Evolutionary conservation across 169 alveolate genomes (phyloP).

Genomic region (Theileria luwenshuni): DNA sequence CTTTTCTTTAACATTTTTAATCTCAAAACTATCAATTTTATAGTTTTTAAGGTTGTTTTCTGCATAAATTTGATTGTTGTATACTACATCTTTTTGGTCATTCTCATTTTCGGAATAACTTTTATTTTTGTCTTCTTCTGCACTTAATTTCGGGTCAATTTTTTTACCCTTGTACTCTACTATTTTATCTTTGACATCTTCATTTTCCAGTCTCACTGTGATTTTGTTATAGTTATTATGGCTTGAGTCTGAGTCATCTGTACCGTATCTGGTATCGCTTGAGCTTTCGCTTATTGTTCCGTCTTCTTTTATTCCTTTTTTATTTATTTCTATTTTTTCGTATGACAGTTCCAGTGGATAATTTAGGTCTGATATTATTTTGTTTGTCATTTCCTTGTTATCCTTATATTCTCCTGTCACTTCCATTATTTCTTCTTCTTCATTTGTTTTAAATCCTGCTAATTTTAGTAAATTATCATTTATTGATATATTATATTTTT

Average conservation of each 20-base stretch:
- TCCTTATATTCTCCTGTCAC: neutral
- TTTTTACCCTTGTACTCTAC: too few species aligned
- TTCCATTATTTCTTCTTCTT: neutral
- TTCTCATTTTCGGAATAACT: conserved; percentile 16
- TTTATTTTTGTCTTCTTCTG: neutral
- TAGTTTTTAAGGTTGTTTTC: conserved; percentile 2
- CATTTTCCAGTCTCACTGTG: too few species aligned
- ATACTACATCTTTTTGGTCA: conserved; percentile 4
- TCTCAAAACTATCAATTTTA: conserved; percentile 1
- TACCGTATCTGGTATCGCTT: neutral
- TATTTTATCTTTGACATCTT: too few species aligned
- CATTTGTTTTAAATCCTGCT: neutral
- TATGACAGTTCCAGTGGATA: neutral
- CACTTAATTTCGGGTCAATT: too few species aligned
- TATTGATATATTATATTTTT: neutral
- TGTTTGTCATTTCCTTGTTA: neutral
- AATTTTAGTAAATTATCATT: neutral
- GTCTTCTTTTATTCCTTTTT: neutral
- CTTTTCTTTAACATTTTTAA: neutral
- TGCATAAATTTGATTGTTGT: conserved; percentile 34
- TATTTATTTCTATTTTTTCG: neutral
- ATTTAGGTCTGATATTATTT: neutral
- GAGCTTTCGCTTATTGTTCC: neutral
- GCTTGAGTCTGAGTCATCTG: neutral
- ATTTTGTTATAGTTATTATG: too few species aligned